Percentiles rank a stretch among this genome's conserved stretches.
phyloP scores from a whole-genome alignment of 352 stramenopile species.

The Pythium dissimile region DNA sequence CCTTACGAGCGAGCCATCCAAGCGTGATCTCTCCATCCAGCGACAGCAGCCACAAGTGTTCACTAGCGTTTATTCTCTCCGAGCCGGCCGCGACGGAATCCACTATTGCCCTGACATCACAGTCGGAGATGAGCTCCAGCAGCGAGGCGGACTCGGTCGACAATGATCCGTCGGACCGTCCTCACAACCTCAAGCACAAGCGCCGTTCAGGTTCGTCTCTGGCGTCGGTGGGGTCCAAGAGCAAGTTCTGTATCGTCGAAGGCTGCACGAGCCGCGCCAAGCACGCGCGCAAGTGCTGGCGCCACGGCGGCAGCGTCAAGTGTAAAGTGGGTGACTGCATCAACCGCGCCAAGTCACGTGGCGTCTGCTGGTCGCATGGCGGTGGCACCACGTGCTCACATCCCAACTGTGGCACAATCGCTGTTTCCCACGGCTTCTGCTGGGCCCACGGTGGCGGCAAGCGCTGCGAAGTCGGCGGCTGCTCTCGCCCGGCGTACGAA shows the following conservation, averaged over 20 bases:
- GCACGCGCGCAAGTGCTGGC: constrained; percentile 52
- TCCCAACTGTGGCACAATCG: constrained; percentile 45
- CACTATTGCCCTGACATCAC: not conserved
- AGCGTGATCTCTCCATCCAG: not conserved
- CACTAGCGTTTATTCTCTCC: constrained; percentile 12
- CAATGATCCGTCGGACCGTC: not conserved
- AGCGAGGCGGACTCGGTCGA: constrained; percentile 9
- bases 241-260: constrained; percentile 54
- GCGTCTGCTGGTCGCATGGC: constrained; percentile 60
- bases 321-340: constrained; percentile 57
- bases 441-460: constrained; percentile 38
- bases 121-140: constrained; percentile 10
- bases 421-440: constrained; percentile 44
- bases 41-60: constrained; percentile 8
- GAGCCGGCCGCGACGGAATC: not conserved
- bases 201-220: not conserved
- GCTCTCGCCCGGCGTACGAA: constrained; percentile 53
- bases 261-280: constrained; percentile 56
- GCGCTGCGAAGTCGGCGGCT: constrained; percentile 40
- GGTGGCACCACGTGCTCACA: constrained; percentile 48
- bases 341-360: constrained; percentile 62
- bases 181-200: constrained; percentile 15
- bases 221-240: constrained; percentile 21
- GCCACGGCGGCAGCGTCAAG: constrained; percentile 49
- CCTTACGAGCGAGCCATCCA: not conserved